A percentile compares a stretch with the other conserved stretches of the same genome.
These are phyloP conservation scores for Pestalotiopsis sp. DNA, from an alignment of 2,329 filamentous ascomycete genomes.

Conservation along the genomic window DNA sequence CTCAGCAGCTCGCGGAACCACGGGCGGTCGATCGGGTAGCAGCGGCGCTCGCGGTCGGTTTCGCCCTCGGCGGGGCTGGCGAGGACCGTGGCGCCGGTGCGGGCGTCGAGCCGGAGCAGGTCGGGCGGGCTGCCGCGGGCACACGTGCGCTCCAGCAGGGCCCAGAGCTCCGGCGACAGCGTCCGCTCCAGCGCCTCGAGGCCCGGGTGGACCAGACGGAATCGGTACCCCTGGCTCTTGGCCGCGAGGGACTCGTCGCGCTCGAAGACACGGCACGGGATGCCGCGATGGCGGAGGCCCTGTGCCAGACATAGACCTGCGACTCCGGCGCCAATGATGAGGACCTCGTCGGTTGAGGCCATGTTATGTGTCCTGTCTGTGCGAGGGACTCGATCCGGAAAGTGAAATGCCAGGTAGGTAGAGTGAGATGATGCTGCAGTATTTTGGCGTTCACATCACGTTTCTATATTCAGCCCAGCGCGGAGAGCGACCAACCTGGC, in stretches of 20 bases:
- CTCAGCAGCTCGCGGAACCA: conserved; percentile 9
- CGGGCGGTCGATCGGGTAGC: conserved; percentile 4
- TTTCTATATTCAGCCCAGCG: not conserved
- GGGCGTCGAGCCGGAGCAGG: not conserved
- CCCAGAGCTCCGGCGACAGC: conserved; percentile 19
- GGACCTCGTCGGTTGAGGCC: conserved; percentile 19
- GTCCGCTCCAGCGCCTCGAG: conserved; percentile 19
- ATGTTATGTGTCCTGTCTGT: not conserved
- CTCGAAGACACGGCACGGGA: conserved; percentile 40
- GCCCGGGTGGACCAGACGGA: conserved; percentile 31
- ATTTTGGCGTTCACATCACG: not conserved
- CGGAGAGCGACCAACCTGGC: too few species aligned
- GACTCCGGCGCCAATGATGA: conserved; percentile 39
- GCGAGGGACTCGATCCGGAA: not conserved
- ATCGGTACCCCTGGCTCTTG: conserved; percentile 39
- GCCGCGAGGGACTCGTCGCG: conserved; percentile 30
- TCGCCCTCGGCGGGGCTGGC: not conserved
- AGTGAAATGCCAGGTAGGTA: not conserved
- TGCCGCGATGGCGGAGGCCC: conserved; percentile 33
- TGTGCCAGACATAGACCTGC: conserved; percentile 38
- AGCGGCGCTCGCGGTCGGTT: conserved; percentile 20
- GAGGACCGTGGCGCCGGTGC: not conserved
- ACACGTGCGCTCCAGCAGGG: conserved; percentile 21
- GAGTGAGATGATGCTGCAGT: not conserved
- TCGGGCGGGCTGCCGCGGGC: conserved; percentile 12